These are phyloP conservation scores for Sphaerosporella brunnea DNA, from an alignment of 495 filamentous ascomycete genomes.

Conservation along the genomic window DNA sequence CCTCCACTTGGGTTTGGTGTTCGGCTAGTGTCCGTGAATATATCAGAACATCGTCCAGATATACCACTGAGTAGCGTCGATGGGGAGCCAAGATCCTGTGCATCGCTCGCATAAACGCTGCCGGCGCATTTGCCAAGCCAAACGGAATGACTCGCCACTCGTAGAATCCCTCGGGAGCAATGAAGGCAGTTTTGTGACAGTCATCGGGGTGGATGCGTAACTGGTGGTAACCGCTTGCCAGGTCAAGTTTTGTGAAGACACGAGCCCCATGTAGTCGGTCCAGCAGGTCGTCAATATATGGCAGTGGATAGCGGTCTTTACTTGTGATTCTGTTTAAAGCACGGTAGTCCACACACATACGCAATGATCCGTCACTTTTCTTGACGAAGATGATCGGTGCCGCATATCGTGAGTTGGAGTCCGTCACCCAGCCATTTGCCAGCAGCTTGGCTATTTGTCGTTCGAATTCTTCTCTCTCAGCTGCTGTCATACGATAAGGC, in stretches of 20 bases:
- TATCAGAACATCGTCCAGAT: constrained; percentile 26
- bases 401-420: constrained; percentile 1
- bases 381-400: no score
- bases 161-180: not conserved
- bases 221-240: constrained; percentile 1
- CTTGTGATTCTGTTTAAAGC: no score
- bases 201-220: not conserved
- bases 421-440: not conserved
- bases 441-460: not conserved
- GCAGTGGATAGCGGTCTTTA: no score
- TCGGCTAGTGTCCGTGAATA: constrained; percentile 19
- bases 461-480: not conserved
- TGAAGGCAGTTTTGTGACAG: not conserved
- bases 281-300: constrained; percentile 31
- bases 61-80: constrained; percentile 6
- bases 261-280: constrained; percentile 20
- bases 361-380: constrained; percentile 9
- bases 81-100: not conserved
- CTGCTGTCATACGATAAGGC: not conserved
- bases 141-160: not conserved
- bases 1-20: constrained; percentile 9
- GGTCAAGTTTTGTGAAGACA: constrained; percentile 33
- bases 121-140: not conserved
- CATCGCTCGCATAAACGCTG: not conserved
- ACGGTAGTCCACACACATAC: constrained; percentile 33